Evolutionary conservation across 306 rosid species (phyloP).

Genomic region (Dryas octopetala): DNA sequence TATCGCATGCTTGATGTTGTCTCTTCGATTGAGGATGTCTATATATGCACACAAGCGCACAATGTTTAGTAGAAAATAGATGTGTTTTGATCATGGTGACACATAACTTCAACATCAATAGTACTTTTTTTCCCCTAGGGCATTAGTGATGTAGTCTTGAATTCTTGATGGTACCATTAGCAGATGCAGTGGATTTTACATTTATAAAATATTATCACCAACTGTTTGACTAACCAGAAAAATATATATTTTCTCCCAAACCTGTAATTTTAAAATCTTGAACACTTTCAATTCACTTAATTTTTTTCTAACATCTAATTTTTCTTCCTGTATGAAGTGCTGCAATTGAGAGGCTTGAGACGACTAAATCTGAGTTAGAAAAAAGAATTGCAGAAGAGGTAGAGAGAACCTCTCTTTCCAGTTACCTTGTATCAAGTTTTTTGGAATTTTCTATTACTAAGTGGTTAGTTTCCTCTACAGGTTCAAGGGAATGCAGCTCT

Average conservation of each 20-base stretch:
- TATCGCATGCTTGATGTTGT: slow-evolving; percentile 3
- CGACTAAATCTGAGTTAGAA: slow-evolving; percentile 58
- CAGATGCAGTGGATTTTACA: not conserved
- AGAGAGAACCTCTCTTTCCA: slow-evolving; percentile 27
- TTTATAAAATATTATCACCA: not conserved
- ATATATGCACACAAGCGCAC: not conserved
- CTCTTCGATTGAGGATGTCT: not conserved
- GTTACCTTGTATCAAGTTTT: slow-evolving; percentile 24
- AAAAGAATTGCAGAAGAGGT: slow-evolving; percentile 62
- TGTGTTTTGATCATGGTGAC: not conserved
- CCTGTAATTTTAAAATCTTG: not conserved
- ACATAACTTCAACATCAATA: not conserved
- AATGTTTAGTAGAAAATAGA: not conserved
- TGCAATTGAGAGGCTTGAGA: slow-evolving; percentile 68
- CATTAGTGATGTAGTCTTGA: not conserved
- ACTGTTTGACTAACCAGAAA: not conserved
- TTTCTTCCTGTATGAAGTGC: slow-evolving; percentile 49
- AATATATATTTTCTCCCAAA: not conserved
- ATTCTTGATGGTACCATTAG: not conserved
- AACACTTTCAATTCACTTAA: not conserved
- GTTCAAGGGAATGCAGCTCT: slow-evolving; percentile 56
- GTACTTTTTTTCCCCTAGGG: not conserved
- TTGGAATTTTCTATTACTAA: slow-evolving; percentile 19
- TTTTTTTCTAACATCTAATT: slow-evolving; percentile 25
- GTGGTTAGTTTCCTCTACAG: slow-evolving; percentile 38